phyloP scores from a whole-genome alignment of 225 moss, liverwort and hornwort genomes.

The Pleurozium schreberi region DNA sequence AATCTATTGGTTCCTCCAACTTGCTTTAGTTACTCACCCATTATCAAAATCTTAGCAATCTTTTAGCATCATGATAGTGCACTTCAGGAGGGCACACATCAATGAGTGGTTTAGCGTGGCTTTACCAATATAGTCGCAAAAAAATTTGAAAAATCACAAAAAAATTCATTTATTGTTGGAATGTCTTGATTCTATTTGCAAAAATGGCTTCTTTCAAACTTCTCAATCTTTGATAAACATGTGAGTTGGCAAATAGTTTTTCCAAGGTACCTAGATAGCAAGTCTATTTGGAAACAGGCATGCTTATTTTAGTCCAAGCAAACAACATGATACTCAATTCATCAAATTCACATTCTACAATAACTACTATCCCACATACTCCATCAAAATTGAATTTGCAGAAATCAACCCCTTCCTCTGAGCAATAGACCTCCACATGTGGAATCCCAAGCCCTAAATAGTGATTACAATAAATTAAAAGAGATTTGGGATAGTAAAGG shows the following conservation, averaged over 20 bases:
- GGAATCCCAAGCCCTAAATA: no score
- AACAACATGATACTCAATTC: no score
- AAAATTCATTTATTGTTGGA: neutral
- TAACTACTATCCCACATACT: no score
- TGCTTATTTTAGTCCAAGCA: no score
- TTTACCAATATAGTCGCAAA: no score
- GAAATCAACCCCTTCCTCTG: no score
- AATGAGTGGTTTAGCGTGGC: neutral
- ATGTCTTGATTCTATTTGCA: neutral
- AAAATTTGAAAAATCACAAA: neutral
- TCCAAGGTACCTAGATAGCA: neutral
- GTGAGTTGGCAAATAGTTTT: neutral
- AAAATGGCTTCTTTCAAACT: neutral
- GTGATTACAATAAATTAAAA: no score
- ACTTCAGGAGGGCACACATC: neutral
- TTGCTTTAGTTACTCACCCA: neutral
- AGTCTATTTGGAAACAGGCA: neutral
- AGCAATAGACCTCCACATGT: no score
- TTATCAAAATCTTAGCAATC: neutral
- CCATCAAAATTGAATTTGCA: no score
- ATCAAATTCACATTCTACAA: no score
- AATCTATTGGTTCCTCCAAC: rapidly evolving
- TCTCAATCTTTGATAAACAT: no score
- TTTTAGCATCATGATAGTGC: neutral
- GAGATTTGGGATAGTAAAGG: no score